These are phyloP conservation scores for Monilinia polystroma DNA, from an alignment of 2,329 filamentous ascomycete species.

Conservation along the genomic window DNA sequence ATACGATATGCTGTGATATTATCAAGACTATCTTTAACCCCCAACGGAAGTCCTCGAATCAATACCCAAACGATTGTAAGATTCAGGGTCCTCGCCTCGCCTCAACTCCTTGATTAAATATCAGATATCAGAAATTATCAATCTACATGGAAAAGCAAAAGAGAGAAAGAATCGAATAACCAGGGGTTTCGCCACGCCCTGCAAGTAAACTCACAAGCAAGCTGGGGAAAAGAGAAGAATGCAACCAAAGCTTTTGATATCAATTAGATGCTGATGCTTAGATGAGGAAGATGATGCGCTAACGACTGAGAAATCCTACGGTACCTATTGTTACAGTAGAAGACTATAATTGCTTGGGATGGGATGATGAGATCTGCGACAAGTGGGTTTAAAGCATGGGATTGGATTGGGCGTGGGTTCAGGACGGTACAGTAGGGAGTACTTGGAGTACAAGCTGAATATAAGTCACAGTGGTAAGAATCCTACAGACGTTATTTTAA, in stretches of 20 bases:
- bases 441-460: neutral
- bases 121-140: no score
- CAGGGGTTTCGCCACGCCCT: neutral
- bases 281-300: neutral
- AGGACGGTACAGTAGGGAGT: no score
- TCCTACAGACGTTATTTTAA: conserved; percentile 23
- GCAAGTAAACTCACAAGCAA: neutral
- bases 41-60: neutral
- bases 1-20: no score
- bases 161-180: neutral
- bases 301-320: neutral
- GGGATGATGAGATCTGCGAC: neutral
- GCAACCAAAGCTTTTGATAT: neutral
- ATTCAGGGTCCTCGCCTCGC: neutral
- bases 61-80: neutral
- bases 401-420: no score
- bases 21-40: neutral
- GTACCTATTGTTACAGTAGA: neutral
- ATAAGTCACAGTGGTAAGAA: neutral
- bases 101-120: no score
- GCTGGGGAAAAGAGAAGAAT: neutral
- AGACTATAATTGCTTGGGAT: neutral
- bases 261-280: neutral
- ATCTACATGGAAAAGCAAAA: no score
- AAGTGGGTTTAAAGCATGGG: neutral